phyloP scores from a whole-genome alignment of 2,329 filamentous ascomycete genomes.

The Grosmannia penicillata region DNA sequence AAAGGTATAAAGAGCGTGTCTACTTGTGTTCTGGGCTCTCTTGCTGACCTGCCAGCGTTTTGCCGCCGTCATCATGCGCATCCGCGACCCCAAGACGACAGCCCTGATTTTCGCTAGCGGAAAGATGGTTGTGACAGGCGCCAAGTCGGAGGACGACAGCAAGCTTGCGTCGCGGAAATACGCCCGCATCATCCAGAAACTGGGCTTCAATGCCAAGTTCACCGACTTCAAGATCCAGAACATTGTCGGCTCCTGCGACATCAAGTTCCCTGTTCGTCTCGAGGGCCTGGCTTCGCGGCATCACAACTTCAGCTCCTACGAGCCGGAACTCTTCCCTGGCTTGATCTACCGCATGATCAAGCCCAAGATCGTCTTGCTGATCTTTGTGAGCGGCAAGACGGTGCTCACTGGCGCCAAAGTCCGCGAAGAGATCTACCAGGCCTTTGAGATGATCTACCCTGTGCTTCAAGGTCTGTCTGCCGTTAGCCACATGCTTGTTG shows the following conservation, averaged over 20 bases:
- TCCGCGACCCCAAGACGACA: conserved; percentile 96
- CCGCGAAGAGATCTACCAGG: conserved; percentile 93
- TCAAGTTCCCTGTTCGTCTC: conserved; percentile 96
- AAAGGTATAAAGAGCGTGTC: too few relatives aligned
- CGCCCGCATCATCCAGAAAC: conserved; percentile 97
- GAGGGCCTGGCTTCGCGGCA: conserved; percentile 93
- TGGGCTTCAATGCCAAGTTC: conserved; percentile 98
- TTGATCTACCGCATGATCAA: conserved; percentile 99
- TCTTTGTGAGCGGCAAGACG: conserved; percentile 97
- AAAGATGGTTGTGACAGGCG: conserved; percentile 89
- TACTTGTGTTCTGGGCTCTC: too few relatives aligned
- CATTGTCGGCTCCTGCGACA: conserved; percentile 96
- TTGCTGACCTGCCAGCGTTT: conserved; percentile 61
- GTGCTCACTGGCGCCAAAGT: conserved; percentile 96
- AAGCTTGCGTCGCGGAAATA: conserved; percentile 96
- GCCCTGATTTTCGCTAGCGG: conserved; percentile 95
- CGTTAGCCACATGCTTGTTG: conserved; percentile 11
- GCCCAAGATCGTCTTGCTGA: conserved; percentile 94
- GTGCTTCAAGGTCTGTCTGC: conserved; percentile 62
- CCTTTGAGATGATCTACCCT: conserved; percentile 94
- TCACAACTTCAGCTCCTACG: conserved; percentile 98
- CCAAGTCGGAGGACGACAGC: conserved; percentile 89
- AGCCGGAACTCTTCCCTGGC: conserved; percentile 96
- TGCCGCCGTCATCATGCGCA: conserved; percentile 98
- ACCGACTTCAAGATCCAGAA: conserved; percentile 99